These are phyloP conservation scores for Scheffersomyces spartinae DNA, from an alignment of 805 yeast species.

Conservation along the genomic window DNA sequence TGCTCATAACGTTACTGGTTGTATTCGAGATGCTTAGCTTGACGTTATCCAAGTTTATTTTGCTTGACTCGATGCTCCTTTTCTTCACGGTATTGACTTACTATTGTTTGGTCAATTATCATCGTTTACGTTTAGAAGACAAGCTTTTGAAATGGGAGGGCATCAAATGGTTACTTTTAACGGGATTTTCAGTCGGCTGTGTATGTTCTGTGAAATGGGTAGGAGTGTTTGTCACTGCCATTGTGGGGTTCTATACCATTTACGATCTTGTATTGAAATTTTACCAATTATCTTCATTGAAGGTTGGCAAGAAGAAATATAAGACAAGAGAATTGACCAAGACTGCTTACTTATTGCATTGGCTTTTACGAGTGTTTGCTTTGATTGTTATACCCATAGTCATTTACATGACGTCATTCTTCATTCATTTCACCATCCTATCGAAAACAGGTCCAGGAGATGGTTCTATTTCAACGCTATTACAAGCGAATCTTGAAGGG, in stretches of 20 bases:
- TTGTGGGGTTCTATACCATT: constrained; percentile 48
- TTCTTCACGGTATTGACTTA: constrained; percentile 68
- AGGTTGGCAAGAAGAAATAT: no score
- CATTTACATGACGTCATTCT: constrained; percentile 65
- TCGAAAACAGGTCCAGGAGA: constrained; percentile 87
- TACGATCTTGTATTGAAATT: constrained; percentile 39
- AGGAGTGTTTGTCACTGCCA: constrained; percentile 54
- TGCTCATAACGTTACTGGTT: constrained; percentile 52
- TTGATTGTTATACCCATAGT: constrained; percentile 62
- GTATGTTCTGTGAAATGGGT: constrained; percentile 85
- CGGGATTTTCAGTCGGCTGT: constrained; percentile 68
- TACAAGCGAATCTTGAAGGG: constrained; percentile 77
- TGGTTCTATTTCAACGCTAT: constrained; percentile 76
- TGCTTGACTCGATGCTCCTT: constrained; percentile 65
- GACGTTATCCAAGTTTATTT: constrained; percentile 61
- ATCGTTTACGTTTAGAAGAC: constrained; percentile 28
- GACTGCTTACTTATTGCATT: constrained; percentile 42
- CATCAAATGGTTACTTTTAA: constrained; percentile 43
- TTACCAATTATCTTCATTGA: constrained; percentile 12
- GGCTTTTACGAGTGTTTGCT: constrained; percentile 55
- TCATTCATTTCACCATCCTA: constrained; percentile 66
- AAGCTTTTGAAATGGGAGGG: constrained; percentile 29
- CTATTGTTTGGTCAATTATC: constrained; percentile 45
- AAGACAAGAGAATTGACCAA: no score
- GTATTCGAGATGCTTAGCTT: constrained; percentile 59